Conservation (phyloP, 805 yeast species). For the Ogataea ramenticola region DNA sequence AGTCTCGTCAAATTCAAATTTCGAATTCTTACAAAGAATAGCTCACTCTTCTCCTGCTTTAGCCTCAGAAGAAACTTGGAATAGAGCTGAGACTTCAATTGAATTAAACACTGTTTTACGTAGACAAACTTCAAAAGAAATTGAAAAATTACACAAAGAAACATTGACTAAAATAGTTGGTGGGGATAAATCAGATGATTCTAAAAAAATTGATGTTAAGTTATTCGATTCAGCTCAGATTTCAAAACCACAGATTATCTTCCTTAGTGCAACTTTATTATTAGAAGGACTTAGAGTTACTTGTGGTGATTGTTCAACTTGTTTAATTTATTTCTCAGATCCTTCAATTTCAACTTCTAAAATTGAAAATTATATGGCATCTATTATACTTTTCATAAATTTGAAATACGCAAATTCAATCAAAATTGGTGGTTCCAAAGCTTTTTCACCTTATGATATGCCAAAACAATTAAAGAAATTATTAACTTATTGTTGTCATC, state of each 20-base stretch:
- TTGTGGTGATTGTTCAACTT: conserved; percentile 75
- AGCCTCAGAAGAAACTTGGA: conserved; percentile 73
- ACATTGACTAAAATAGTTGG: conserved; percentile 43
- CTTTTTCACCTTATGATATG: conserved; percentile 49
- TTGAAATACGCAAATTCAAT: conserved; percentile 47
- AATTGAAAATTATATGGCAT: conserved; percentile 60
- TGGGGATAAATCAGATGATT: too few species aligned
- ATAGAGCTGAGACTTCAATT: conserved; percentile 83
- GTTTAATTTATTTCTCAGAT: conserved; percentile 75
- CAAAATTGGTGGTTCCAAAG: conserved; percentile 44
- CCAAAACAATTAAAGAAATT: conserved; percentile 66
- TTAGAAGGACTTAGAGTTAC: conserved; percentile 74
- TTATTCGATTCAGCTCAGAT: conserved; percentile 36
- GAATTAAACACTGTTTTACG: conserved; percentile 87
- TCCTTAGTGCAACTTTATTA: conserved; percentile 72
- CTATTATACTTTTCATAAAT: conserved; percentile 53
- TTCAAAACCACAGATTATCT: conserved; percentile 77
- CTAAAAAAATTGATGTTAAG: conserved; percentile 37
- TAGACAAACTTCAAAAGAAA: conserved; percentile 80
- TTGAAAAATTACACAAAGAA: conserved; percentile 68
- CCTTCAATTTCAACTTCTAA: conserved; percentile 68
- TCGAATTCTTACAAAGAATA: conserved; percentile 49
- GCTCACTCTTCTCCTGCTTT: conserved; percentile 86
- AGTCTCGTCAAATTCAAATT: too few species aligned
- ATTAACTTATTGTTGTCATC: conserved; percentile 68